These are phyloP conservation scores for Artomyces pyxidatus DNA, from an alignment of 768 basidiomycete species.

Conservation along the genomic window DNA sequence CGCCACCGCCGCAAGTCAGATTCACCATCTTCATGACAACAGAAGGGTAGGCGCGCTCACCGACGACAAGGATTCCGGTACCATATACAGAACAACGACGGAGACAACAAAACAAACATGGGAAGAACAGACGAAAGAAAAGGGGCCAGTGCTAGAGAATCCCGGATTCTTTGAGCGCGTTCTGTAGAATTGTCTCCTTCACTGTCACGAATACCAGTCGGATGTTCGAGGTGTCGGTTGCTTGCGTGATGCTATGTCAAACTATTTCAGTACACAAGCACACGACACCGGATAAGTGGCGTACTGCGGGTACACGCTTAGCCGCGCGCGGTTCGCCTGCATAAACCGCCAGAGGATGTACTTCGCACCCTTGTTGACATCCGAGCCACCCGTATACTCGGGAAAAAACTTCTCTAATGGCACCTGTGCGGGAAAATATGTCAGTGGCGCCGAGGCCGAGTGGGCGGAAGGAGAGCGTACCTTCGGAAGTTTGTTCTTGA, in stretches of 20 bases:
- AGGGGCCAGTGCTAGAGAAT: slow-evolving; percentile 44
- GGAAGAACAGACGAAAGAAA: no score
- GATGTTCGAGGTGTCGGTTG: slow-evolving; percentile 83
- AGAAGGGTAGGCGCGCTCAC: no score
- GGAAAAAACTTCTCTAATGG: slow-evolving; percentile 77
- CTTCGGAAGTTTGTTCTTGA: slow-evolving; percentile 66
- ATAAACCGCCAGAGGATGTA: slow-evolving; percentile 95
- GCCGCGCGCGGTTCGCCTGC: slow-evolving; percentile 75
- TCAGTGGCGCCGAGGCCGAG: background rate
- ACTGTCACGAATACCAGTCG: slow-evolving; percentile 78
- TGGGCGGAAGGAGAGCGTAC: slow-evolving; percentile 6
- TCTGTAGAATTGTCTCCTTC: slow-evolving; percentile 90
- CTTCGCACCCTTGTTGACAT: slow-evolving; percentile 92
- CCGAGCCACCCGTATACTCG: slow-evolving; percentile 81
- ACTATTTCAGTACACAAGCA: background rate
- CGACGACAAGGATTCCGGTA: no score
- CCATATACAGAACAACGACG: no score
- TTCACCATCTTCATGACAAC: no score
- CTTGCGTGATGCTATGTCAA: slow-evolving; percentile 64
- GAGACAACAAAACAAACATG: no score
- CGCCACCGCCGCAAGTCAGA: no score
- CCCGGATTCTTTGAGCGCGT: slow-evolving; percentile 78
- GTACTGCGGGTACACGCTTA: slow-evolving; percentile 89
- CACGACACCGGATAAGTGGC: slow-evolving; percentile 16
- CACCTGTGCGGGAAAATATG: slow-evolving; percentile 32